A percentile compares a stretch with the other conserved stretches of the same genome.
These are phyloP conservation scores for Apophysomyces ossiformis DNA, from an alignment of 371 early-diverging fungal genomes.

Conservation along the genomic window DNA sequence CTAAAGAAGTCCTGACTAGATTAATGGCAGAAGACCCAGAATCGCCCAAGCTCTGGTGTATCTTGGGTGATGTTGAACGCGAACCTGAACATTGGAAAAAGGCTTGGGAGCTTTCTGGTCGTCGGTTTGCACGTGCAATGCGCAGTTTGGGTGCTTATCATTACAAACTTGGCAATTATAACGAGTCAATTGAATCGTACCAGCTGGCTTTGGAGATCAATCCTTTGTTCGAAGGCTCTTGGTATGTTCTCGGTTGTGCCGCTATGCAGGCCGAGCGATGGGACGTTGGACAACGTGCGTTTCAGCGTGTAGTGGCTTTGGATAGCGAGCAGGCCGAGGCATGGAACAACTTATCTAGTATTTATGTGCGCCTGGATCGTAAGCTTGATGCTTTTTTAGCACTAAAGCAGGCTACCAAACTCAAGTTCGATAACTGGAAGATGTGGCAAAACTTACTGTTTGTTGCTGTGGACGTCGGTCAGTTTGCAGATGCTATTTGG, in stretches of 20 bases:
- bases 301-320: constrained; percentile 75
- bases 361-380: constrained; percentile 71
- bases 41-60: constrained; percentile 84
- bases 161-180: constrained; percentile 66
- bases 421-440: constrained; percentile 82
- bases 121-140: constrained; percentile 90
- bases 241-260: constrained; percentile 96
- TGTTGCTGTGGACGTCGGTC: constrained; percentile 77
- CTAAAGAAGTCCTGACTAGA: constrained; percentile 72
- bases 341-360: constrained; percentile 95
- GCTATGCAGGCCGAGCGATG: constrained; percentile 83
- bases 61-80: constrained; percentile 85
- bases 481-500: constrained; percentile 83
- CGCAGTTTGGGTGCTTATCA: constrained; percentile 86
- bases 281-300: constrained; percentile 77
- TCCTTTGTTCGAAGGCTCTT: constrained; percentile 92
- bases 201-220: constrained; percentile 87
- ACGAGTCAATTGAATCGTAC: constrained; percentile 62
- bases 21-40: constrained; percentile 70
- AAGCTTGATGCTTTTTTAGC: constrained; percentile 83
- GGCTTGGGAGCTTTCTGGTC: constrained; percentile 88
- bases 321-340: constrained; percentile 91
- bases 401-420: constrained; percentile 81
- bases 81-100: constrained; percentile 82
- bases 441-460: constrained; percentile 94